phyloP scores from a whole-genome alignment of 148 eudicot genomes.

The Fagopyrum tataricum region DNA sequence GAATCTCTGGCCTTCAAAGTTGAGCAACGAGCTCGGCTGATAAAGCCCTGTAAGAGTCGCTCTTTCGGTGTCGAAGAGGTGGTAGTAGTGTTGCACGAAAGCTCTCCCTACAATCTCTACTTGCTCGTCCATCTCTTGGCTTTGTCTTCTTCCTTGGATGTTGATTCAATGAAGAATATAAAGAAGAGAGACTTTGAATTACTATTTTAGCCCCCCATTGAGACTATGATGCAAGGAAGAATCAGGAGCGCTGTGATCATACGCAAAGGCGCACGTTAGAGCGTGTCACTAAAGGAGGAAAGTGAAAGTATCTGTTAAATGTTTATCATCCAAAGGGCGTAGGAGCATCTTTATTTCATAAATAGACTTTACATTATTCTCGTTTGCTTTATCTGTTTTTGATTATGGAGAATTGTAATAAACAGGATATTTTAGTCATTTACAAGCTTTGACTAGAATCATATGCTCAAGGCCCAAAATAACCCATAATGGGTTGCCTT shows the following conservation, averaged over 20 bases:
- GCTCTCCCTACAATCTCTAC: constrained; percentile 59
- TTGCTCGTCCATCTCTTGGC: constrained; percentile 41
- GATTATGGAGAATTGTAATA: too few relatives aligned
- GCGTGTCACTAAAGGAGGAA: background rate
- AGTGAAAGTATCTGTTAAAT: background rate
- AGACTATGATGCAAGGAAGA: background rate
- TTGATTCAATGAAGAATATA: background rate
- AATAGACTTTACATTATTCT: too few relatives aligned
- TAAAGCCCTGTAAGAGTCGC: constrained; percentile 43
- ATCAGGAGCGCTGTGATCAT: constrained; percentile 7
- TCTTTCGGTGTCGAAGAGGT: constrained; percentile 56
- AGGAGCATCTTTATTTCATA: background rate
- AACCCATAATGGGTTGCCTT: too few relatives aligned
- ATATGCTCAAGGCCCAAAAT: too few relatives aligned
- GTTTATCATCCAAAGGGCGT: constrained; percentile 1
- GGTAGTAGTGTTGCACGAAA: constrained; percentile 70
- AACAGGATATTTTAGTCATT: background rate
- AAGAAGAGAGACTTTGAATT: background rate
- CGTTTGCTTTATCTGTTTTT: too few relatives aligned
- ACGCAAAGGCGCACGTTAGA: constrained; percentile 10
- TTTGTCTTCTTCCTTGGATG: constrained; percentile 11
- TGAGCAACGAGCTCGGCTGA: constrained; percentile 57
- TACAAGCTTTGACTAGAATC: background rate
- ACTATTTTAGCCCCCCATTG: background rate
- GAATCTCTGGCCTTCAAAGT: constrained; percentile 61